Evolutionary conservation across 2,329 filamentous ascomycete genomes (phyloP), one percentile per base, ranked within the genome.

Genomic region (Pestalotiopsis sp.): DNA sequence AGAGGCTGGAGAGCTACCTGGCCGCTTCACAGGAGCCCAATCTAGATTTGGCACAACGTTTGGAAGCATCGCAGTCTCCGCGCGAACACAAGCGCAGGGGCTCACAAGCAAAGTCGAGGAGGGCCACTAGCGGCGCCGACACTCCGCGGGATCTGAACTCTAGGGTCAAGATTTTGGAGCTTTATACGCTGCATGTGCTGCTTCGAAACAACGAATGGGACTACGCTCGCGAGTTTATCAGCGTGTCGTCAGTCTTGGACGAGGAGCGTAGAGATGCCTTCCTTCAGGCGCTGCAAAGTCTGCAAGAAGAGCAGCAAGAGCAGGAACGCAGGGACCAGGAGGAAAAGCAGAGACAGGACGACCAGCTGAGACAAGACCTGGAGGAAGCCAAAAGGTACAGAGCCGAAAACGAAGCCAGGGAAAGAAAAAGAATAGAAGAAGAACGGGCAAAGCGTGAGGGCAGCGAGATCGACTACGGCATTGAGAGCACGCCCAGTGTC

Each of bases 111-210:
- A 85, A 81, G 72, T 68, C 67, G 11, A 83, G 82, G 41, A 83
- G 82, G 41, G 73, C 45, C 17, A 76, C 83, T 17, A 89, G 87
- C 69, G 94, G 93, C 69, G 91, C 94, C 56, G 91, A 94, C 77
- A 97, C 94, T 0, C 94, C 94, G 0, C 90, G 93, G 71, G 94
- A 97, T 77, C 88, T 97, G 45, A 91, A 93, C 73, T 91, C 94
- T 4, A 89, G 94, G 61, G 91, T 98, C 72, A 97, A 97, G 83
- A 93, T 99, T 57, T 89, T 99, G 65, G 96, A 99, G 81, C 86
- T 99, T 9, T 99, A 98, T 80, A 97, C 94, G 1, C 87, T 99
- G 4, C 96, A 99, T 77, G 94, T 98, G 7, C 89, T 99, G n/a
- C 90, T 95, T 4, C 89, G 94, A 66, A 98, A 98, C 74, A 91